Evolutionary conservation across 208 protist genomes (phyloP), one percentile per base, ranked within the genome.

Genomic region (Acanthamoeba divionensis): DNA sequence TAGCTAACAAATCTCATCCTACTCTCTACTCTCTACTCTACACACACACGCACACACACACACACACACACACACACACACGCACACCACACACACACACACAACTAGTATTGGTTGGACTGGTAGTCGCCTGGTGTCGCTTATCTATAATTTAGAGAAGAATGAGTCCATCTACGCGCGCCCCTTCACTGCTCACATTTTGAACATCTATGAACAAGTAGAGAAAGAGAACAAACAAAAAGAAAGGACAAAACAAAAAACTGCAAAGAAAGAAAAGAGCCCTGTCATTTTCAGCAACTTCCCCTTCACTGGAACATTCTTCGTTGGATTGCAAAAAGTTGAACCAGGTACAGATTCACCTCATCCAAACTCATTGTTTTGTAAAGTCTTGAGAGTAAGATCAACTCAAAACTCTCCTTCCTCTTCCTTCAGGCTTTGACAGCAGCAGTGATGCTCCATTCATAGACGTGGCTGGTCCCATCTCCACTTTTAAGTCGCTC

Each of bases 311-410:
- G 71, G 41, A 21, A 82, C 71, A 3, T 60, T 31, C 71, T 82
- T 82, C 9, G 71, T 82, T 29, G 71, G 71, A 26, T 13, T 82
- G n/a, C 71, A 82, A 2, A 82, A 82, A 31, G 50, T 82, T n/a
- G n/a, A 18, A 24, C 45, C 71, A 36, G 47, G 18, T 31, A 52
- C 41, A 52, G 57, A 15, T 80, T 80, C 69, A 26, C 24, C 47
- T 45, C 33, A 52, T 29, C 71, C 21, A 52, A 82, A 26, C 45
- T 60, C 45, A 21, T 12, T n/a, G n/a, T n/a, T n/a, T n/a, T n/a
- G n/a, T n/a, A n/a, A n/a, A n/a, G n/a, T n/a, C n/a, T n/a, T n/a
- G n/a, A n/a, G n/a, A n/a, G n/a, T n/a, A n/a, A n/a, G n/a, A n/a
- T n/a, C n/a, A n/a, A n/a, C n/a, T n/a, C n/a, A n/a, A n/a, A n/a